These are phyloP conservation scores for Hemileia vastatrix DNA, from an alignment of 1,284 basidiomycete species.

Conservation along the genomic window DNA sequence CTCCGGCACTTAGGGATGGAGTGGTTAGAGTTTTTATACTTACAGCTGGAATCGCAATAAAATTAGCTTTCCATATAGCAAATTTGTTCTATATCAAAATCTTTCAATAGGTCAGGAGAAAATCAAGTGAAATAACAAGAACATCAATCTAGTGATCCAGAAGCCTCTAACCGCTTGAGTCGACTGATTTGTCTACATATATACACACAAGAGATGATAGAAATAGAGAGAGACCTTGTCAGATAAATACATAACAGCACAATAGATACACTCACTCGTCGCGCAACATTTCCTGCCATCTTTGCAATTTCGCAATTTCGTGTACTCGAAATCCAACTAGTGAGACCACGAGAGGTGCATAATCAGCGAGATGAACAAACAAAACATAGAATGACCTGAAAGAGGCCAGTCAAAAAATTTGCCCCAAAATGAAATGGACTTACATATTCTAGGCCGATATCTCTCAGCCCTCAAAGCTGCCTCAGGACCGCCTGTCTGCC, in stretches of 20 bases:
- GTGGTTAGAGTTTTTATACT: too few species aligned
- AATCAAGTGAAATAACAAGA: too few species aligned
- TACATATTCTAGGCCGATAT: conserved; percentile 71
- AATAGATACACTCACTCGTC: conserved; percentile 55
- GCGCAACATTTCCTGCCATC: conserved; percentile 82
- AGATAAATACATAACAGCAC: too few species aligned
- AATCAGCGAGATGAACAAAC: background rate
- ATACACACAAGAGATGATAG: background rate
- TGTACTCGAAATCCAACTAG: conserved; percentile 79
- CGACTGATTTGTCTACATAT: conserved; percentile 2
- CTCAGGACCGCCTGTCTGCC: conserved; percentile 25
- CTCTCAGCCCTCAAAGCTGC: conserved; percentile 77
- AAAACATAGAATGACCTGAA: background rate
- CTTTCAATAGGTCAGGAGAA: too few species aligned
- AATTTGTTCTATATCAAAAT: too few species aligned
- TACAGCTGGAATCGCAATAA: too few species aligned
- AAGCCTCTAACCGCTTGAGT: conserved; percentile 5
- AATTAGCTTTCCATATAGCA: too few species aligned
- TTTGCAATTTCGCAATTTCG: conserved; percentile 78
- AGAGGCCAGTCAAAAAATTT: background rate
- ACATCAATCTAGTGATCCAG: background rate
- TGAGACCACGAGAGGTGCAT: too few species aligned
- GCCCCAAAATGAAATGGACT: background rate
- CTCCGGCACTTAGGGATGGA: too few species aligned
- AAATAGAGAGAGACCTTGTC: background rate